These are phyloP conservation scores for Sporothrix curviconia DNA, from an alignment of 2,329 filamentous ascomycete genomes.

Conservation along the genomic window DNA sequence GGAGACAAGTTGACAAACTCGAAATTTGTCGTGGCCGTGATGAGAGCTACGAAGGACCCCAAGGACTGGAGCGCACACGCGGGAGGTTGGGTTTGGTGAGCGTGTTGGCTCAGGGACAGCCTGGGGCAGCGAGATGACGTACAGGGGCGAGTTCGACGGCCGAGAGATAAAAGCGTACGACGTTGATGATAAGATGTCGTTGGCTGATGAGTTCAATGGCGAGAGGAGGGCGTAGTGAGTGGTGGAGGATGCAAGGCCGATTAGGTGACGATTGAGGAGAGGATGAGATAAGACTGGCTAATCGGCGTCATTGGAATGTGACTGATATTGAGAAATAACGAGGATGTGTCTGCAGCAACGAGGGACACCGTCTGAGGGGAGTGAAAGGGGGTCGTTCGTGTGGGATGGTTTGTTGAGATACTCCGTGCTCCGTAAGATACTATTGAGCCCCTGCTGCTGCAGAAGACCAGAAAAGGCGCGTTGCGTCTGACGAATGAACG, in stretches of 20 bases:
- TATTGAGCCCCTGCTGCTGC: neutral
- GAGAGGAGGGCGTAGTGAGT: neutral
- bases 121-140: no score
- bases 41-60: conserved; percentile 9
- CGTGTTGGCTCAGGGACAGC: no score
- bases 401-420: conserved; percentile 1
- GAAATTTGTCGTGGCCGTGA: conserved; percentile 12
- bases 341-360: conserved; percentile 11
- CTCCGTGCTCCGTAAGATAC: neutral
- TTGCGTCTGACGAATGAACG: conserved; percentile 7
- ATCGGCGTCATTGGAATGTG: conserved; percentile 47
- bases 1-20: conserved; percentile 1
- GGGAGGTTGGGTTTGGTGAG: neutral
- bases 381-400: neutral
- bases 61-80: neutral
- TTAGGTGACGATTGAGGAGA: conserved; percentile 48
- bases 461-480: neutral
- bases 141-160: no score
- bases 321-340: conserved; percentile 18
- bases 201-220: neutral
- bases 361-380: neutral
- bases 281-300: conserved; percentile 52
- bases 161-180: no score
- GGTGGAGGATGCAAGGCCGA: neutral
- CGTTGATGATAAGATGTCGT: no score